Conservation (phyloP, 495 filamentous ascomycete genomes). For the Aspergillus incahuasiensis region DNA sequence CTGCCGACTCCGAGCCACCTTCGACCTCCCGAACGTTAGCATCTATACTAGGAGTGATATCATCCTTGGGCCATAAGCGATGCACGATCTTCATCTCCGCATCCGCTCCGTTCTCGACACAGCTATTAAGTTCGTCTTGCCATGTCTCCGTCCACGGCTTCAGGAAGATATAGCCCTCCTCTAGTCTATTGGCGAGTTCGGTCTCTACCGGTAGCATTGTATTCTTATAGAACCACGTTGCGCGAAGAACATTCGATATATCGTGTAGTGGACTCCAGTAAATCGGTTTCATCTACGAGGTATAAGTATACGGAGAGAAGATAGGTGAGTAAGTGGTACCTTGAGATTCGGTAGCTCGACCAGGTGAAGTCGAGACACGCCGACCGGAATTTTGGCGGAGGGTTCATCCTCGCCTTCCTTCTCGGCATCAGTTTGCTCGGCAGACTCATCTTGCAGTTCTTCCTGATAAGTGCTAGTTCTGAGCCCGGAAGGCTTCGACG, state of each 20-base stretch:
- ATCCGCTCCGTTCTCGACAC: constrained; percentile 80
- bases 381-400: constrained; percentile 57
- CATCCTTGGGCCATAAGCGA: constrained; percentile 65
- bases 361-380: constrained; percentile 66
- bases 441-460: constrained; percentile 5
- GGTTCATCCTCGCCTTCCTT: constrained; percentile 14
- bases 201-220: constrained; percentile 87
- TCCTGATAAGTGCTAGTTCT: constrained; percentile 27
- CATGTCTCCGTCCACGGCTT: constrained; percentile 90
- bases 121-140: constrained; percentile 86
- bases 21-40: constrained; percentile 8
- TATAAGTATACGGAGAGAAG: constrained; percentile 1
- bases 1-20: constrained; percentile 2
- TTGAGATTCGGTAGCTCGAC: constrained; percentile 50
- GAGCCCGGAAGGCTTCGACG: constrained; percentile 30
- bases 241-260: constrained; percentile 72
- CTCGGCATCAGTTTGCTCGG: constrained; percentile 15
- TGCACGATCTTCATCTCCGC: constrained; percentile 89
- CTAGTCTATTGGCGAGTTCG: constrained; percentile 85
- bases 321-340: constrained; percentile 22
- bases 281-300: constrained; percentile 82
- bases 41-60: constrained; percentile 22
- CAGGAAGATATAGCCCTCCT: constrained; percentile 80
- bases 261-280: constrained; percentile 98
- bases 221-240: constrained; percentile 96